Conservation (phyloP, 306 rosid species). For the Amphicarpaea edgeworthii region DNA sequence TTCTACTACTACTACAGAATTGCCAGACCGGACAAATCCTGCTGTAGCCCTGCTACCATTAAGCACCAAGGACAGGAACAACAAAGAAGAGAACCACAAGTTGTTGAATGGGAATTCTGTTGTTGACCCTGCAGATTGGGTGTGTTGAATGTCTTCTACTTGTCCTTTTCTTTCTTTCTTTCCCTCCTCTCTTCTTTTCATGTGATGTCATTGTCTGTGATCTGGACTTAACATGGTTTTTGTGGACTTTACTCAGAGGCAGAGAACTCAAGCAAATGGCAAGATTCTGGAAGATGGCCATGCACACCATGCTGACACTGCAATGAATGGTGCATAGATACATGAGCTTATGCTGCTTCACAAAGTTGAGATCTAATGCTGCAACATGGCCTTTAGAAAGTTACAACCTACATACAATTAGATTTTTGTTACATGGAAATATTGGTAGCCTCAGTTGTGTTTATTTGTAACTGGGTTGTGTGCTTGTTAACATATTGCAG, state of each 20-base stretch:
- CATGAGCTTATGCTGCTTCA: slow-evolving; percentile 39
- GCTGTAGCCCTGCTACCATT: slow-evolving; percentile 69
- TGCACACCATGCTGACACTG: slow-evolving; percentile 65
- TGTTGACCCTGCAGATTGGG: slow-evolving; percentile 89
- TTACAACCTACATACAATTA: slow-evolving; percentile 38
- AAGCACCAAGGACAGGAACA: slow-evolving; percentile 82
- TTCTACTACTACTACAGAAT: slow-evolving; percentile 59
- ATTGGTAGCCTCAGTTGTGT: slow-evolving; percentile 46
- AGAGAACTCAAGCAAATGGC: slow-evolving; percentile 88
- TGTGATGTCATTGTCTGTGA: slow-evolving; percentile 47
- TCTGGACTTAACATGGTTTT: slow-evolving; percentile 44
- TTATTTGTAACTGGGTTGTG: slow-evolving; percentile 51
- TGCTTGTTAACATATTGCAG: slow-evolving; percentile 46
- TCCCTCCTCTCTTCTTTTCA: not conserved
- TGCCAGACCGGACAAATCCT: slow-evolving; percentile 80
- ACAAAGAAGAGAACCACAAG: slow-evolving; percentile 90
- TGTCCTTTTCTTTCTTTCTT: not conserved
- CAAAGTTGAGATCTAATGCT: slow-evolving; percentile 46
- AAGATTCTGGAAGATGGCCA: slow-evolving; percentile 83
- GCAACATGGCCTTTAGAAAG: slow-evolving; percentile 45
- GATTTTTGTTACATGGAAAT: slow-evolving; percentile 40
- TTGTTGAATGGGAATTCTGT: slow-evolving; percentile 76
- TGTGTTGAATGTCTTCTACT: slow-evolving; percentile 44
- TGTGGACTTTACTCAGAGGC: slow-evolving; percentile 70
- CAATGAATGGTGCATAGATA: slow-evolving; percentile 76